These are phyloP conservation scores for Saturnispora silvae DNA, from an alignment of 805 yeast species.

Conservation along the genomic window DNA sequence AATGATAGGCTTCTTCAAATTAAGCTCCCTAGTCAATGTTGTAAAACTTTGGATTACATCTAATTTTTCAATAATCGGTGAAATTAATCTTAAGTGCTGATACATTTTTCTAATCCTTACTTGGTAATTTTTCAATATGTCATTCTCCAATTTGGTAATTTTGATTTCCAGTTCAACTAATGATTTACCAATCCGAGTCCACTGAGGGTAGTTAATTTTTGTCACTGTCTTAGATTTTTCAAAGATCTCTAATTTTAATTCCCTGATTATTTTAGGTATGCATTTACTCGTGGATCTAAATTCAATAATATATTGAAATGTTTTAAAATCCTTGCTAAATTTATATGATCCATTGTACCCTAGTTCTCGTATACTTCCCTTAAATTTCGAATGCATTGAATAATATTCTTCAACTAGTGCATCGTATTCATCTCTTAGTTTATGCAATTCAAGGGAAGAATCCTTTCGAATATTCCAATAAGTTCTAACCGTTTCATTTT, in stretches of 20 bases:
- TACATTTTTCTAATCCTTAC: slow-evolving; percentile 34
- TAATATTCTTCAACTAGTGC: slow-evolving; percentile 10
- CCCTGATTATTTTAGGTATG: slow-evolving; percentile 13
- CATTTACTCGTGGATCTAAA: slow-evolving; percentile 20
- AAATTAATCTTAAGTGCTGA: slow-evolving; percentile 36
- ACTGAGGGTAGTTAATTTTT: slow-evolving; percentile 34
- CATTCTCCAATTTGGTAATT: slow-evolving; percentile 46
- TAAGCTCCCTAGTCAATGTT: slow-evolving; percentile 52
- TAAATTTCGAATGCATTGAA: slow-evolving; percentile 9
- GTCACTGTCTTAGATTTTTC: slow-evolving; percentile 21
- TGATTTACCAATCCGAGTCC: slow-evolving; percentile 41
- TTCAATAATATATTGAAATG: slow-evolving; percentile 21
- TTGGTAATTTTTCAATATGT: slow-evolving; percentile 40
- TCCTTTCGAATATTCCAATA: slow-evolving; percentile 20
- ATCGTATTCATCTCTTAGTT: slow-evolving; percentile 17
- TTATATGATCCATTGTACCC: slow-evolving; percentile 20
- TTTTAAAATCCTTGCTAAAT: slow-evolving; percentile 19
- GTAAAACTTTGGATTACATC: slow-evolving; percentile 74
- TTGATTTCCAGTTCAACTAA: slow-evolving; percentile 35
- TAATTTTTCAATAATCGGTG: slow-evolving; percentile 44
- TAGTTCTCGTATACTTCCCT: slow-evolving; percentile 5
- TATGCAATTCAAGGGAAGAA: slow-evolving; percentile 15
- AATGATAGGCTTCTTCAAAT: slow-evolving; percentile 56
- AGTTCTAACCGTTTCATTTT: slow-evolving; percentile 17
- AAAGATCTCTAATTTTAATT: slow-evolving; percentile 10